Percentiles rank a stretch among this genome's conserved stretches.
These are phyloP conservation scores for Garcia nutans DNA, from an alignment of 345 rosid species.

Conservation along the genomic window DNA sequence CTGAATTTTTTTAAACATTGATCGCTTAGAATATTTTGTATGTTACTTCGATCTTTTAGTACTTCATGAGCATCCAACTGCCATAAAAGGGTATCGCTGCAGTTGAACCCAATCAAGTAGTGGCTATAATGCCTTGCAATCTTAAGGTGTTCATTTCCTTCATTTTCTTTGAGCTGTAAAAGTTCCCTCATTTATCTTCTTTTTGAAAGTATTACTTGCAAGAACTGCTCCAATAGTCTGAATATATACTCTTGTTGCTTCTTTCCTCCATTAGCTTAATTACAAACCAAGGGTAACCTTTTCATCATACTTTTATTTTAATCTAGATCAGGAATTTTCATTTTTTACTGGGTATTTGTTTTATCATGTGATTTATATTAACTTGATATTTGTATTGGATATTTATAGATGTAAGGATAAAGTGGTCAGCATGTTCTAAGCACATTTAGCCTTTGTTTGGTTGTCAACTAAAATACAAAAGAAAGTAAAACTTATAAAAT, in stretches of 20 bases:
- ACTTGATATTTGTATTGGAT: background rate
- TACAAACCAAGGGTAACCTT: background rate
- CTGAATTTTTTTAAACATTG: background rate
- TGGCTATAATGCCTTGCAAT: background rate
- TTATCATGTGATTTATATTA: background rate
- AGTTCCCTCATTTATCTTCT: background rate
- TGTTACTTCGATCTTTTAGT: background rate
- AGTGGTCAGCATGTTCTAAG: background rate
- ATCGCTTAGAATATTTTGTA: background rate
- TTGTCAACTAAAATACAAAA: too few species aligned
- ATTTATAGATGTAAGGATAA: conserved; percentile 10
- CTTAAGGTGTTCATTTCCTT: background rate
- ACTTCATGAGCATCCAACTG: background rate
- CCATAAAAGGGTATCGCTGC: background rate
- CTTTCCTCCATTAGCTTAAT: background rate
- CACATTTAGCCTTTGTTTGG: background rate
- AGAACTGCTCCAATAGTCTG: background rate
- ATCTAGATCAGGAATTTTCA: background rate
- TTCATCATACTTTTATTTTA: background rate
- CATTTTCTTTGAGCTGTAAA: too few species aligned
- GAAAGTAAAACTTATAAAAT: too few species aligned
- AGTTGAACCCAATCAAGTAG: background rate
- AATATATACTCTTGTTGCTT: background rate
- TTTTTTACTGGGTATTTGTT: background rate
- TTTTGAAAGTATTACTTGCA: background rate